A percentile compares a stretch with the other conserved stretches of the same genome.
Conservation (phyloP, 179 eudicot species). For the Camellia oleifera region DNA sequence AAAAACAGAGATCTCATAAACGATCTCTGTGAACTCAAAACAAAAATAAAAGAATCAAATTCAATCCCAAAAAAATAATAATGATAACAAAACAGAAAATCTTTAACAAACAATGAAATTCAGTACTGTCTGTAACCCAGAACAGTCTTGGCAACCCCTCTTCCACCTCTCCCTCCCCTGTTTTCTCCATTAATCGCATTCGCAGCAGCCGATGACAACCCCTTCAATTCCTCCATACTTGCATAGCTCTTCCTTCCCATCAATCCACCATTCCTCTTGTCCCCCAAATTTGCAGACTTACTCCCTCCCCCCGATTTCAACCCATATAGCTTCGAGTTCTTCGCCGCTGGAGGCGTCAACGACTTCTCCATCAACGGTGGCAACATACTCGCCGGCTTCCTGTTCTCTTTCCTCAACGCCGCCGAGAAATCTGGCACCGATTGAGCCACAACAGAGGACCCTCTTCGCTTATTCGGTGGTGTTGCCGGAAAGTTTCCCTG, state of each 20-base stretch:
- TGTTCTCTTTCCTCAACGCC: slow-evolving; percentile 66
- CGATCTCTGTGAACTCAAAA: background rate
- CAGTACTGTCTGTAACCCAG: slow-evolving; percentile 51
- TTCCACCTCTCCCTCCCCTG: slow-evolving; percentile 32
- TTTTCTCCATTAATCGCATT: slow-evolving; percentile 54
- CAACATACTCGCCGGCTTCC: slow-evolving; percentile 35
- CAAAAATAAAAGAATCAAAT: background rate
- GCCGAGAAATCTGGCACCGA: slow-evolving; percentile 83
- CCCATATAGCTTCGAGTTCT: slow-evolving; percentile 39
- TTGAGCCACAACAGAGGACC: slow-evolving; percentile 59
- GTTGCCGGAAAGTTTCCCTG: slow-evolving; percentile 28
- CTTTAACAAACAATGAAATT: slow-evolving; percentile 11
- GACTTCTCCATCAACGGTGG: slow-evolving; percentile 28
- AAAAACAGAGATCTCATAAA: background rate
- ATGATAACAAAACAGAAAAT: background rate
- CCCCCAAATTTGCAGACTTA: slow-evolving; percentile 52
- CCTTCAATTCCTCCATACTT: slow-evolving; percentile 66
- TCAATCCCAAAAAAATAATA: background rate
- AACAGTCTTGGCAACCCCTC: slow-evolving; percentile 36
- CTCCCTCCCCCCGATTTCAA: slow-evolving; percentile 43
- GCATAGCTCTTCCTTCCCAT: slow-evolving; percentile 82
- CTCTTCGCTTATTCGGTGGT: slow-evolving; percentile 24
- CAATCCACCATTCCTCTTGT: slow-evolving; percentile 46
- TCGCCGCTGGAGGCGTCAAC: slow-evolving; percentile 37
- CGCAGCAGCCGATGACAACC: slow-evolving; percentile 49